Evolutionary conservation across 371 early-diverging fungal species (phyloP).

Genomic region (Rhizopus microsporus): DNA sequence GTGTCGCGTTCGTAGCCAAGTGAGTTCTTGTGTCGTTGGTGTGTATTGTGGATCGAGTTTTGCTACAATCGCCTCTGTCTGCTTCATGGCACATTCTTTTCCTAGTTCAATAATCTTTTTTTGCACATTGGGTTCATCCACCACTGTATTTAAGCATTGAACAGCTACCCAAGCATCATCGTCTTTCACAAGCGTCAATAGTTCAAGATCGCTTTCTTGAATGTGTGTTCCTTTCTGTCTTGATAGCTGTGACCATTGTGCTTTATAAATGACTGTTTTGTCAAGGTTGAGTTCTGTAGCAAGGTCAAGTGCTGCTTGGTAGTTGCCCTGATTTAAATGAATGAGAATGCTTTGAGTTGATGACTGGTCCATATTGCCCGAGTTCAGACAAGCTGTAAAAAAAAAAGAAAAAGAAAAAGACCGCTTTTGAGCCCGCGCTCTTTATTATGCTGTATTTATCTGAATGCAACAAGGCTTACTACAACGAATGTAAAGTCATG

Average conservation of each 20-base stretch:
- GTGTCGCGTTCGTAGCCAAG: slow-evolving; percentile 32
- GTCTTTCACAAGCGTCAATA: slow-evolving; percentile 59
- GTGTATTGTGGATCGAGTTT: not conserved
- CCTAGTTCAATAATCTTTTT: slow-evolving; percentile 58
- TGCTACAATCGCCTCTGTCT: slow-evolving; percentile 45
- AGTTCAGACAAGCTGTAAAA: not conserved
- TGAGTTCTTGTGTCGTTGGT: slow-evolving; percentile 4
- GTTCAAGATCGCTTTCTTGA: slow-evolving; percentile 44
- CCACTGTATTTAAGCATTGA: slow-evolving; percentile 50
- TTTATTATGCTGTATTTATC: no score
- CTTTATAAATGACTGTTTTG: slow-evolving; percentile 65
- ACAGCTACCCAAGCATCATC: slow-evolving; percentile 61
- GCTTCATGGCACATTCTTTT: slow-evolving; percentile 43
- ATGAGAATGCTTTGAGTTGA: slow-evolving; percentile 36
- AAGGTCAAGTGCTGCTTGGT: slow-evolving; percentile 65
- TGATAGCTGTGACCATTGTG: slow-evolving; percentile 53
- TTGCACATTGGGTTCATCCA: slow-evolving; percentile 32
- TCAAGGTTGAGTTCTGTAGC: slow-evolving; percentile 57
- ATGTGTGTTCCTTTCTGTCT: slow-evolving; percentile 11
- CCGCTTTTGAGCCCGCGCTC: not conserved
- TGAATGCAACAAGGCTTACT: no score
- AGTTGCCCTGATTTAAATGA: slow-evolving; percentile 52
- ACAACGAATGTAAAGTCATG: no score
- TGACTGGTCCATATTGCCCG: slow-evolving; percentile 34
- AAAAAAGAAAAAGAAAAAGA: slow-evolving; percentile 9